phyloP scores from a whole-genome alignment of 306 rosid genomes.

The Luffa aegyptiaca region DNA sequence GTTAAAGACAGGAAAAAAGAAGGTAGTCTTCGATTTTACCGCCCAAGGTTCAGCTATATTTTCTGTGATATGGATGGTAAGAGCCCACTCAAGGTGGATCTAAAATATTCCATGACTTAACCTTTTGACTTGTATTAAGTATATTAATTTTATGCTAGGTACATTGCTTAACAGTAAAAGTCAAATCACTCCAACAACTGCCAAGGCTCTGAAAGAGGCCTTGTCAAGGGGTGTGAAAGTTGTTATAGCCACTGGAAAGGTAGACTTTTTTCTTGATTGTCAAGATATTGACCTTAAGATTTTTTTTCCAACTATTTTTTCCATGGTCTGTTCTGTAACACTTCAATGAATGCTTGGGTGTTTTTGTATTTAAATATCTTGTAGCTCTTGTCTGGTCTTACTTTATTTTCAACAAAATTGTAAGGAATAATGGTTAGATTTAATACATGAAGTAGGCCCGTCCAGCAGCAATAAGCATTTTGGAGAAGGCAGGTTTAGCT shows the following conservation, averaged over 20 bases:
- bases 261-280: conserved; percentile 21
- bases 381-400: background rate
- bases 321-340: background rate
- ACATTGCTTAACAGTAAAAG: conserved; percentile 80
- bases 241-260: conserved; percentile 97
- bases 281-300: background rate
- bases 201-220: conserved; percentile 69
- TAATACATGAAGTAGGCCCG: conserved; percentile 55
- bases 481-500: conserved; percentile 59
- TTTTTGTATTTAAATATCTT: background rate
- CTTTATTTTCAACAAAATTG: background rate
- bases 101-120: background rate
- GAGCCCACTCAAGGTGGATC: conserved; percentile 5
- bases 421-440: background rate
- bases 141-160: conserved; percentile 40
- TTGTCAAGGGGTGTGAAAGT: conserved; percentile 74
- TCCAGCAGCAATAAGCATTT: conserved; percentile 61
- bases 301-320: conserved; percentile 1
- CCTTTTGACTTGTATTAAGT: conserved; percentile 17
- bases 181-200: conserved; percentile 53
- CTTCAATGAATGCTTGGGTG: background rate
- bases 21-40: conserved; percentile 67
- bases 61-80: conserved; percentile 98
- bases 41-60: conserved; percentile 77
- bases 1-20: conserved; percentile 91